These are phyloP conservation scores for Eucalyptus albens DNA, from an alignment of 345 rosid genomes.

Conservation along the genomic window DNA sequence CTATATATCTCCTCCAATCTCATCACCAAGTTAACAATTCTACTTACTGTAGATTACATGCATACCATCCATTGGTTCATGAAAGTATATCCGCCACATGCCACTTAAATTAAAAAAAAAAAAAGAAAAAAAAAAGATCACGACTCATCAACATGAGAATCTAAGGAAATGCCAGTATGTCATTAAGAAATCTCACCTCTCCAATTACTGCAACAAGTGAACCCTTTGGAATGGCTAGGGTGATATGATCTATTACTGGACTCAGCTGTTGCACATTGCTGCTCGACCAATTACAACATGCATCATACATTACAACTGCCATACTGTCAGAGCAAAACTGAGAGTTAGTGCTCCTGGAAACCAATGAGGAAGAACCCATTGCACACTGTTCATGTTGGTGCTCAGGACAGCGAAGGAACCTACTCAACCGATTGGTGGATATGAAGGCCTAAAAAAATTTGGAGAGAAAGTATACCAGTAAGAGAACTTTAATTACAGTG, in stretches of 20 bases:
- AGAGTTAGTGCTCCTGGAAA: conserved; percentile 9
- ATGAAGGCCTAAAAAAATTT: conserved; percentile 51
- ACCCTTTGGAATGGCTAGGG: conserved; percentile 55
- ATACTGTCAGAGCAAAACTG: conserved; percentile 17
- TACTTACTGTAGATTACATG: not conserved
- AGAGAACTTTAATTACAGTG: not conserved
- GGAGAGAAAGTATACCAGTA: not conserved
- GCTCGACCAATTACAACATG: conserved; percentile 70
- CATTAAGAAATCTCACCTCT: conserved; percentile 39
- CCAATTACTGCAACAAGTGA: conserved; percentile 59
- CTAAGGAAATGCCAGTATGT: not conserved
- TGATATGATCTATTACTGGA: conserved; percentile 43
- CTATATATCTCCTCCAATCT: not conserved
- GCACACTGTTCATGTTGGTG: conserved; percentile 7
- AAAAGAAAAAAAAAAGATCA: not conserved
- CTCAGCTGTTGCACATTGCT: conserved; percentile 16
- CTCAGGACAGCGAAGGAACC: conserved; percentile 62
- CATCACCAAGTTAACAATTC: not conserved
- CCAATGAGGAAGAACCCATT: conserved; percentile 3
- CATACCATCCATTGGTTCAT: not conserved
- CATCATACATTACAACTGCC: conserved; percentile 46
- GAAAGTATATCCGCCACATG: not conserved
- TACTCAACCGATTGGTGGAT: conserved; percentile 73
- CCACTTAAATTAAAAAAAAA: not conserved
- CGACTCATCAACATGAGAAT: not conserved